These are phyloP conservation scores for Neurospora sp. DNA, from an alignment of 495 filamentous ascomycete genomes.

Conservation along the genomic window DNA sequence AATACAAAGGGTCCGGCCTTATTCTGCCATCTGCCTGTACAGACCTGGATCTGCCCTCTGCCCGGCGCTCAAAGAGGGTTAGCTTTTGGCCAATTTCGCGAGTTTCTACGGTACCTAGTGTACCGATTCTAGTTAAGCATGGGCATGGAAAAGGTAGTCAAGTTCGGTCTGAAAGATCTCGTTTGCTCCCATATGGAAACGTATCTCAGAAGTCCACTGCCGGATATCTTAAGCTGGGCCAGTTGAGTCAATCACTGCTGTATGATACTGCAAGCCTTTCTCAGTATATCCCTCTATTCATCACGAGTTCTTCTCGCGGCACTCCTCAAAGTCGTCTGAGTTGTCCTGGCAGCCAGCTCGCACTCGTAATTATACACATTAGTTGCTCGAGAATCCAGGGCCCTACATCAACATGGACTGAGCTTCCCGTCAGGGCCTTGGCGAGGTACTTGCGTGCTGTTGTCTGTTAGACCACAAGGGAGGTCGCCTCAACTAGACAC, in stretches of 20 bases:
- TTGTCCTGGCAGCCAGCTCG: not conserved
- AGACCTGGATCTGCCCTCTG: too few relatives aligned
- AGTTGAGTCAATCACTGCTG: not conserved
- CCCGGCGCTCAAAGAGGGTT: too few relatives aligned
- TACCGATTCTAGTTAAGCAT: too few relatives aligned
- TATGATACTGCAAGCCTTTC: not conserved
- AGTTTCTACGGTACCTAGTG: too few relatives aligned
- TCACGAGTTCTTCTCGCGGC: not conserved
- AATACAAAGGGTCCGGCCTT: too few relatives aligned
- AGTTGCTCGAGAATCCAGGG: not conserved
- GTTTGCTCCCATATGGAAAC: too few relatives aligned
- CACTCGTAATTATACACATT: not conserved
- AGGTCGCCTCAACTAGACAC: too few relatives aligned
- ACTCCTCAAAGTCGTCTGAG: not conserved
- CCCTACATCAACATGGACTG: not conserved
- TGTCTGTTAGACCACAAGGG: not conserved
- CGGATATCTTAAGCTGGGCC: not conserved
- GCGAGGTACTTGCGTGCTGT: not conserved
- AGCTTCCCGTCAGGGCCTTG: not conserved
- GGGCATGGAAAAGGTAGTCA: too few relatives aligned
- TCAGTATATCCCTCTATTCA: not conserved
- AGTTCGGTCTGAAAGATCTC: too few relatives aligned
- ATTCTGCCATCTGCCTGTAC: too few relatives aligned
- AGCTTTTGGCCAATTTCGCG: too few relatives aligned
- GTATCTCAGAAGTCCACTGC: not conserved